Base-by-base conservation (phyloP, 2,329 filamentous ascomycete species). In the Diaporthe ampelina region DNA sequence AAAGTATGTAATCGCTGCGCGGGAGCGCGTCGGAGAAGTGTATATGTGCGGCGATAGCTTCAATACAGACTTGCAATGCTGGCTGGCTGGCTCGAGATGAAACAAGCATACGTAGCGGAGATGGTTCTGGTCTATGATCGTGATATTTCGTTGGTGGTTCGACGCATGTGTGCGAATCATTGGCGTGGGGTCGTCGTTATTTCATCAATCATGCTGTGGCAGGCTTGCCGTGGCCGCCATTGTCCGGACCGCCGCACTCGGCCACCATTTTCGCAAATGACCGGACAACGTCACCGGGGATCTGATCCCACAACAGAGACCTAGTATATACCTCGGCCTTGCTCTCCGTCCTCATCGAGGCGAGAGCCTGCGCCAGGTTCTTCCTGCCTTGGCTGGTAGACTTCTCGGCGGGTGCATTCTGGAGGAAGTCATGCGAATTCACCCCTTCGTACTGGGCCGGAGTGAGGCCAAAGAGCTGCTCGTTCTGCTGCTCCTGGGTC, bases 281-380 rank as follows among this genome's bases (percentile, higher is more conserved):
- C 79, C 92, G 91, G 71, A 99, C 95, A 65, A 98, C 95, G 77
- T 98, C 95, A 79, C 91, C 90, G 19, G 97, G 95, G 79, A 98
- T 95, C 84, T 95, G 94, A 81, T 98, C 95, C 94, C 95, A 98
- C 74, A 98, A 91, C 76, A 98, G 89, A 76, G 95, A 97, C 74
- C 96, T 91, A 45, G 95, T 97, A 85, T 98, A 98, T 56, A 98
- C 94, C 80, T 98, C 95, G 73, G 95, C 94, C 84, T 94, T 94
- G 80, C 88, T 90, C 79, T 88, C 88, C 79, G 89, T 90, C 78
- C 94, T 92, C 91, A 98, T 94, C 59, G 91, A 92, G 68, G 93
- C 91, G 61, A 98, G 89, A 10, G 95, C 93, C 78, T 97, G 93
- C 58, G 93, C 94, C 61, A 97, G 90, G 82, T 94, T 95, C 80